phyloP scores from a whole-genome alignment of 2,329 filamentous ascomycete genomes.

The Fusarium penzigii region DNA sequence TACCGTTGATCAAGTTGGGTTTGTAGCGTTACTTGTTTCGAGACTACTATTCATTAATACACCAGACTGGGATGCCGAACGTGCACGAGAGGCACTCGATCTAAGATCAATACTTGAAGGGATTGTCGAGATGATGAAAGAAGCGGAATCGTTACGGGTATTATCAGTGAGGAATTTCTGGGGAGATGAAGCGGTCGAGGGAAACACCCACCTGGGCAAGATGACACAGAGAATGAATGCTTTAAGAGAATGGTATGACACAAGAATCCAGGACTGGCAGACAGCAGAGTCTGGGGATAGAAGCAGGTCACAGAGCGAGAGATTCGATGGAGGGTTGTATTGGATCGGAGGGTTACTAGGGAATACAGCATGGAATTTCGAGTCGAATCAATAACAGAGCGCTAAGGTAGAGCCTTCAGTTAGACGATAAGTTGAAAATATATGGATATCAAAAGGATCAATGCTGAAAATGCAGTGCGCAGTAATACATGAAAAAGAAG shows the following conservation, averaged over 20 bases:
- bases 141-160: slow-evolving; percentile 9
- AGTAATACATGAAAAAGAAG: too few relatives aligned
- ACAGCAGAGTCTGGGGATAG: slow-evolving; percentile 1
- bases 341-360: not conserved
- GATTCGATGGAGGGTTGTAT: not conserved
- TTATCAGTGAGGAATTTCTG: slow-evolving; percentile 11
- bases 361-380: not conserved
- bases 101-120: slow-evolving; percentile 15
- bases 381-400: not conserved
- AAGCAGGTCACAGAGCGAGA: not conserved
- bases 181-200: slow-evolving; percentile 1
- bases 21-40: slow-evolving; percentile 24
- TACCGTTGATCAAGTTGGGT: slow-evolving; percentile 22
- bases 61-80: slow-evolving; percentile 23
- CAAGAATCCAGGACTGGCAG: slow-evolving; percentile 18
- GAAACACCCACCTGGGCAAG: not conserved
- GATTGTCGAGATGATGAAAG: slow-evolving; percentile 9
- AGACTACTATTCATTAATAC: slow-evolving; percentile 25
- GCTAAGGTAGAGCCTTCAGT: not conserved
- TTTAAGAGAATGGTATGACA: slow-evolving; percentile 36
- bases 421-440: not conserved
- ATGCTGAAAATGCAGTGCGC: not conserved
- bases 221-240: slow-evolving; percentile 26
- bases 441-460: not conserved
- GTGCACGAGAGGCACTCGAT: slow-evolving; percentile 20